phyloP scores from a whole-genome alignment of 768 basidiomycete species.

The Chiua virens region DNA sequence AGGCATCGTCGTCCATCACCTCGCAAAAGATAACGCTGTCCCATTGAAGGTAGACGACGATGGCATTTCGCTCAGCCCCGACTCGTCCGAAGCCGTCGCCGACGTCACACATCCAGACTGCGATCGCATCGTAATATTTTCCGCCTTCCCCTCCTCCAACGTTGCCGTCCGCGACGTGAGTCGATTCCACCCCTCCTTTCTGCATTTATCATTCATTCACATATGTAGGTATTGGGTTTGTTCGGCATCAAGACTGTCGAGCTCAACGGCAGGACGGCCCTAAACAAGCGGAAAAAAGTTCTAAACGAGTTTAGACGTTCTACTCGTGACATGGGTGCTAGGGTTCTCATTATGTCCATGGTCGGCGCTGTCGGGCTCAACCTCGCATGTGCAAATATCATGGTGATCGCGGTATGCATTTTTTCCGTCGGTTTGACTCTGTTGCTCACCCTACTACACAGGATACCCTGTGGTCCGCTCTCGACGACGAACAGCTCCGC shows the following conservation, averaged over 20 bases:
- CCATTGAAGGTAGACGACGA: neutral
- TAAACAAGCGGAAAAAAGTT: neutral
- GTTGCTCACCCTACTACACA: neutral
- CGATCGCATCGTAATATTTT: neutral
- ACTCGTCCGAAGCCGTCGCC: neutral
- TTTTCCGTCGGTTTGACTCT: neutral
- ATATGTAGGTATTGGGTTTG: conserved; percentile 1
- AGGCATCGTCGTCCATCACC: neutral
- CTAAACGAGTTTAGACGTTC: conserved; percentile 1
- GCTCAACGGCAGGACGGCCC: conserved; percentile 1
- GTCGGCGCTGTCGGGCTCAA: conserved; percentile 14
- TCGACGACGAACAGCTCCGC: conserved; percentile 15
- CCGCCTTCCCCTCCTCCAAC: neutral
- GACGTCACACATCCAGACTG: neutral
- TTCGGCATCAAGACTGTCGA: conserved; percentile 1
- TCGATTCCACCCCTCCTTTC: too few species aligned
- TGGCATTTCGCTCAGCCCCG: neutral
- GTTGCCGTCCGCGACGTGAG: neutral
- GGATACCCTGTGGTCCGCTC: conserved; percentile 25
- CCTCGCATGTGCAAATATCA: conserved; percentile 9
- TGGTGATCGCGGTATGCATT: neutral
- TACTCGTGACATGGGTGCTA: neutral
- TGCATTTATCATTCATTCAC: too few species aligned
- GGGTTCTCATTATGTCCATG: conserved; percentile 9
- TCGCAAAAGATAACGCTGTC: neutral